phyloP scores from a whole-genome alignment of 768 basidiomycete species.

The Termitomyces sp. region DNA sequence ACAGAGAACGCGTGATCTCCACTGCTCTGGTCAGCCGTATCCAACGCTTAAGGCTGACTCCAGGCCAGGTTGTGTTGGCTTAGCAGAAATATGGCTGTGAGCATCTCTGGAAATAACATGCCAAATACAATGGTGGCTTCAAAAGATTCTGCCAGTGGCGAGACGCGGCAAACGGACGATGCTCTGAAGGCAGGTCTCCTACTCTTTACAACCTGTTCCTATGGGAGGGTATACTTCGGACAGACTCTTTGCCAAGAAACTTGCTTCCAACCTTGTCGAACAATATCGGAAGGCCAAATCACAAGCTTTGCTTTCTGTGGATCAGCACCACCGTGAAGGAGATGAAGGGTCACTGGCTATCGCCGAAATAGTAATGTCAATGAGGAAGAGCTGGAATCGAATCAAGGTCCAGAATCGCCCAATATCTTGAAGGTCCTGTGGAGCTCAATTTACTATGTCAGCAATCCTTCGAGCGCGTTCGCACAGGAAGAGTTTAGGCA shows the following conservation, averaged over 20 bases:
- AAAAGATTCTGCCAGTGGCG: background rate
- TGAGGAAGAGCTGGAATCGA: background rate
- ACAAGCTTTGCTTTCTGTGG: background rate
- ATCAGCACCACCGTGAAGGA: background rate
- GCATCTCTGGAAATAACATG: background rate
- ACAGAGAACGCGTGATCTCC: too few relatives aligned
- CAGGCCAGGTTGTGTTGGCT: background rate
- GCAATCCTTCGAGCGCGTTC: background rate
- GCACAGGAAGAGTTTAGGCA: background rate
- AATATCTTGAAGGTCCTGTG: background rate
- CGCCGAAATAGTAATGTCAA: background rate
- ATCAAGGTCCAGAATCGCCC: background rate
- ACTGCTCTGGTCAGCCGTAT: too few relatives aligned
- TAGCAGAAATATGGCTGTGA: background rate
- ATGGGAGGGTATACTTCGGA: background rate
- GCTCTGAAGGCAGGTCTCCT: background rate
- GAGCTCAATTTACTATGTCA: background rate
- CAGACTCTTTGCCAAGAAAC: background rate
- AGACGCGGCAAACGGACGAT: background rate
- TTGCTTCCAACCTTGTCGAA: background rate
- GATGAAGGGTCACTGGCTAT: background rate
- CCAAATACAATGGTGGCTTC: background rate
- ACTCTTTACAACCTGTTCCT: background rate
- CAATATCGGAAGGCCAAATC: background rate
- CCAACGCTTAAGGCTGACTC: background rate